Percentiles rank a stretch among this genome's conserved stretches.
Conservation (phyloP, 306 rosid genomes). For the Malus orientalis region DNA sequence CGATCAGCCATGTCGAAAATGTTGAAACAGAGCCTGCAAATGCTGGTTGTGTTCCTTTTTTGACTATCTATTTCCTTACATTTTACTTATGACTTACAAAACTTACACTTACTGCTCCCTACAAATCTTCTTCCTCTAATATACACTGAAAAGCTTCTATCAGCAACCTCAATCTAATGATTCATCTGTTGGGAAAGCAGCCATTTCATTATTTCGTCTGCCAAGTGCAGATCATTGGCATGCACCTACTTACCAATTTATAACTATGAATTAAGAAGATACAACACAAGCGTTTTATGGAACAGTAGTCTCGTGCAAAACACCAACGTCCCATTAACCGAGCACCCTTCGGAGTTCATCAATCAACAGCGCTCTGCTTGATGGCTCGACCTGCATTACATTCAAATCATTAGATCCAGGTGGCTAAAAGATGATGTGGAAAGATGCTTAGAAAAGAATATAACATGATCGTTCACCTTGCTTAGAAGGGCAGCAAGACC, state of each 20-base stretch:
- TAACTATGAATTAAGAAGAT: background rate
- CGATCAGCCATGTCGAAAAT: constrained; percentile 22
- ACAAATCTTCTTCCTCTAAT: background rate
- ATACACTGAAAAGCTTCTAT: constrained; percentile 1
- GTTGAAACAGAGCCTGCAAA: constrained; percentile 9
- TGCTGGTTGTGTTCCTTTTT: constrained; percentile 29
- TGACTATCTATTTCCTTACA: constrained; percentile 1
- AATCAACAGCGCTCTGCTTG: constrained; percentile 42
- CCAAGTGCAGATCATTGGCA: background rate
- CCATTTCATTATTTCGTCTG: constrained; percentile 6
- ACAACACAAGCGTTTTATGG: background rate
- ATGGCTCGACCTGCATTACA: constrained; percentile 65
- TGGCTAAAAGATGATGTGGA: constrained; percentile 9
- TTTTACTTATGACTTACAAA: constrained; percentile 5
- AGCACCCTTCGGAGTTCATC: constrained; percentile 78
- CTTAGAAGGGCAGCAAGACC: constrained; percentile 87
- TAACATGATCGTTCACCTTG: constrained; percentile 52
- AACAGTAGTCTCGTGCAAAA: background rate
- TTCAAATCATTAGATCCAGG: constrained; percentile 19
- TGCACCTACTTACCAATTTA: background rate
- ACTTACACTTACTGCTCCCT: constrained; percentile 12
- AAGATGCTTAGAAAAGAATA: constrained; percentile 4
- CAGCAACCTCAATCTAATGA: background rate
- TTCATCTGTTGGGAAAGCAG: background rate
- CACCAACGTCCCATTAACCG: constrained; percentile 18